Evolutionary conservation across 371 early-diverging fungal genomes (phyloP).

Genomic region (Funneliformis caledonium): DNA sequence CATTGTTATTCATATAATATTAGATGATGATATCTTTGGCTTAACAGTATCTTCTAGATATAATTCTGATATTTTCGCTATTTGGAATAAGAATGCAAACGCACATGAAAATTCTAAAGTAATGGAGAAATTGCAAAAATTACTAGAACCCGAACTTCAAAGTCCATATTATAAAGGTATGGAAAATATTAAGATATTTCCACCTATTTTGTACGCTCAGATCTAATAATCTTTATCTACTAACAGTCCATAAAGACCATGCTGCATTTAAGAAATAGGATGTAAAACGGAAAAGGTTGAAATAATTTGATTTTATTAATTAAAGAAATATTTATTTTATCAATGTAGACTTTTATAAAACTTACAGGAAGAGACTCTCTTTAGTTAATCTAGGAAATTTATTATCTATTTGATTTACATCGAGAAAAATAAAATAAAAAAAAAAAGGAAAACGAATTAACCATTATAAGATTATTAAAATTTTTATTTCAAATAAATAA

Average conservation of each 20-base stretch:
- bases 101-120: slow-evolving; percentile 50
- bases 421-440: too few relatives aligned
- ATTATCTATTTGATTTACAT: too few relatives aligned
- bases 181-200: slow-evolving; percentile 16
- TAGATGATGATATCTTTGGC: slow-evolving; percentile 65
- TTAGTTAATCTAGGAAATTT: too few relatives aligned
- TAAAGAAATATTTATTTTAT: neutral
- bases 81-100: slow-evolving; percentile 63
- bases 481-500: too few relatives aligned
- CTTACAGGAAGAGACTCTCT: neutral
- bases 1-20: neutral
- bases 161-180: slow-evolving; percentile 69
- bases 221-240: neutral
- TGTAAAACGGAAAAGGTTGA: neutral
- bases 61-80: slow-evolving; percentile 63
- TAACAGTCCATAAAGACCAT: slow-evolving; percentile 56
- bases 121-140: slow-evolving; percentile 50
- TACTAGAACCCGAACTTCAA: slow-evolving; percentile 56
- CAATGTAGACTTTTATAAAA: neutral
- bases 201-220: neutral
- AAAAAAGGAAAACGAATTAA: too few relatives aligned
- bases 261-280: slow-evolving; percentile 49
- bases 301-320: neutral
- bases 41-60: slow-evolving; percentile 64
- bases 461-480: too few relatives aligned